A percentile compares a stretch with the other conserved stretches of the same genome.
Conservation (phyloP, 2,329 filamentous ascomycete species). For the Colletotrichum sp. region DNA sequence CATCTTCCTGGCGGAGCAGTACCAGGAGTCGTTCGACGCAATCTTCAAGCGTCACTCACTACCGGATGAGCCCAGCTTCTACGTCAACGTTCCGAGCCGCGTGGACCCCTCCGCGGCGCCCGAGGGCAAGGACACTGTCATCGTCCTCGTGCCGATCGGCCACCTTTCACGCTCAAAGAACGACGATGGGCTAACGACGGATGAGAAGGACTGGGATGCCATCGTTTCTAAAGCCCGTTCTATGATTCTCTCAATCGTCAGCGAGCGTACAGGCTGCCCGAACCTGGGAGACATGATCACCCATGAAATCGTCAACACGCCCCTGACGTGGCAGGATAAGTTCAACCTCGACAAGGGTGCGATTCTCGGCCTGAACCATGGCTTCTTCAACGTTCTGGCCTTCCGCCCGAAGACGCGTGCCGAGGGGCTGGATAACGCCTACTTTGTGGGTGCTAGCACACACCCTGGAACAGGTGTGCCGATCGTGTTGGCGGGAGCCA, state of each 20-base stretch:
- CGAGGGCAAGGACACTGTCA: conserved; percentile 65
- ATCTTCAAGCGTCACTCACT: conserved; percentile 75
- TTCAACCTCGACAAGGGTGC: conserved; percentile 80
- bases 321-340: conserved; percentile 64
- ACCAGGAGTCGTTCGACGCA: conserved; percentile 74
- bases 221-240: conserved; percentile 65
- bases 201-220: conserved; percentile 63
- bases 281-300: conserved; percentile 52
- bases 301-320: conserved; percentile 71
- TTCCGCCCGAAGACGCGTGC: conserved; percentile 68
- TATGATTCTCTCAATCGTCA: conserved; percentile 66
- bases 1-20: conserved; percentile 78
- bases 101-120: conserved; percentile 74
- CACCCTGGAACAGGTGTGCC: conserved; percentile 81
- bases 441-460: conserved; percentile 78
- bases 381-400: conserved; percentile 75
- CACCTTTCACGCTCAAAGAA: conserved; percentile 61
- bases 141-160: conserved; percentile 75
- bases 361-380: conserved; percentile 74
- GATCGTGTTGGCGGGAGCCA: conserved; percentile 73
- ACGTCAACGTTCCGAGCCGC: conserved; percentile 76
- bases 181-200: conserved; percentile 31
- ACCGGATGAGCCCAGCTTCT: conserved; percentile 74
- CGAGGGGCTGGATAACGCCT: conserved; percentile 54
- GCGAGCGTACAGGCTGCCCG: conserved; percentile 62